phyloP scores from a whole-genome alignment of 805 yeast genomes.

The Wickerhamomyces kurtzmanii region DNA sequence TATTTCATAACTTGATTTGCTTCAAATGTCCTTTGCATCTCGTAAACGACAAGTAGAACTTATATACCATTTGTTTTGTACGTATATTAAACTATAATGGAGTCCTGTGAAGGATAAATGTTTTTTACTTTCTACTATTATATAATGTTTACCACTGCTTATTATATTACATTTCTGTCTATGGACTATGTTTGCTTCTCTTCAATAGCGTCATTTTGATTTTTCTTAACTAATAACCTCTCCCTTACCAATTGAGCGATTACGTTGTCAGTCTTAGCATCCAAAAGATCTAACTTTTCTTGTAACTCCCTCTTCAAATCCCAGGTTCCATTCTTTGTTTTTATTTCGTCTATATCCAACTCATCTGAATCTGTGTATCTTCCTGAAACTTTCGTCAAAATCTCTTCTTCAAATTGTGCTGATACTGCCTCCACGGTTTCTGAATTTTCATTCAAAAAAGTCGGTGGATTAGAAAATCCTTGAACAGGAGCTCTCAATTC shows the following conservation, averaged over 20 bases:
- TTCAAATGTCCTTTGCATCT: too few relatives aligned
- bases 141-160: too few relatives aligned
- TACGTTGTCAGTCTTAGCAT: slow-evolving; percentile 31
- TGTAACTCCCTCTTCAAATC: slow-evolving; percentile 29
- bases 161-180: too few relatives aligned
- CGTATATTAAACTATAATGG: too few relatives aligned
- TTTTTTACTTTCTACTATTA: too few relatives aligned
- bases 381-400: slow-evolving; percentile 11
- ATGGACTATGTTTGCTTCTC: too few relatives aligned
- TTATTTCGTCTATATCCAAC: slow-evolving; percentile 11
- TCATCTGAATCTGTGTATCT: slow-evolving; percentile 3
- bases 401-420: slow-evolving; percentile 16
- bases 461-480: slow-evolving; percentile 13
- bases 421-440: slow-evolving; percentile 28
- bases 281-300: slow-evolving; percentile 25
- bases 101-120: too few relatives aligned
- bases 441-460: slow-evolving; percentile 15
- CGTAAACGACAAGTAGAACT: too few relatives aligned
- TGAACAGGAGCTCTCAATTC: slow-evolving; percentile 5
- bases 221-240: too few relatives aligned
- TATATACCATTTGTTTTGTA: too few relatives aligned
- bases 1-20: too few relatives aligned
- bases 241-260: slow-evolving; percentile 28
- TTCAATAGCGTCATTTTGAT: too few relatives aligned
- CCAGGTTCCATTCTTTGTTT: slow-evolving; percentile 18